Conservation (phyloP, 1,284 basidiomycete genomes). For the Xanthoconium separans region DNA sequence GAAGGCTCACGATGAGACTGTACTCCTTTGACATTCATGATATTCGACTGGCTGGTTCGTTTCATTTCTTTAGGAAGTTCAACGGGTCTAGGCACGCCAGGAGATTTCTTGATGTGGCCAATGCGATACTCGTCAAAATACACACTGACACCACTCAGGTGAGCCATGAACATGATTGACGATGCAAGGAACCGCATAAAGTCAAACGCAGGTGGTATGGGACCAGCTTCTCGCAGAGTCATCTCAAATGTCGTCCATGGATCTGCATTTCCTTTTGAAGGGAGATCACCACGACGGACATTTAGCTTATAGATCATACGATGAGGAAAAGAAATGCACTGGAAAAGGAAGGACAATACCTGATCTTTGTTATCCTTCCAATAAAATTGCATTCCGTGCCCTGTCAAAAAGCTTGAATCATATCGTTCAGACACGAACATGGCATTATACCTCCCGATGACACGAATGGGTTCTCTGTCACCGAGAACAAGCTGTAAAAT, state of each 20-base stretch:
- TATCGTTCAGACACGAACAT: neutral
- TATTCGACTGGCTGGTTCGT: constrained; percentile 17
- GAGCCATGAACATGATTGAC: constrained; percentile 93
- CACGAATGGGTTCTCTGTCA: constrained; percentile 92
- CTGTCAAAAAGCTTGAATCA: constrained; percentile 34
- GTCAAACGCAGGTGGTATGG: constrained; percentile 84
- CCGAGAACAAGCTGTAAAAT: constrained; percentile 80
- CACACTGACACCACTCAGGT: constrained; percentile 75
- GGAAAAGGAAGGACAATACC: constrained; percentile 34
- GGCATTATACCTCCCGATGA: constrained; percentile 69
- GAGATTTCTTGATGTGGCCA: constrained; percentile 70
- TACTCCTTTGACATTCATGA: constrained; percentile 24
- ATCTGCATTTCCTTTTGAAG: constrained; percentile 39
- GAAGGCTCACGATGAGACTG: constrained; percentile 23
- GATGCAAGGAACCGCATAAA: constrained; percentile 92
- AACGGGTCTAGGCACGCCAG: constrained; percentile 58
- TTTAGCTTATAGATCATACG: constrained; percentile 50
- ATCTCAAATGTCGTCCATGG: constrained; percentile 93
- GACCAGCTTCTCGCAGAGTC: constrained; percentile 79
- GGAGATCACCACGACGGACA: constrained; percentile 73
- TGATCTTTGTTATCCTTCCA: constrained; percentile 95
- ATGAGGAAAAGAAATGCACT: constrained; percentile 2
- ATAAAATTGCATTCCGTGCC: constrained; percentile 95
- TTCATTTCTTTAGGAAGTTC: constrained; percentile 41
- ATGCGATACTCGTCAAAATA: constrained; percentile 81